Percentiles rank a stretch among this genome's conserved stretches.
phyloP scores from a whole-genome alignment of 768 basidiomycete species.

The Leucogyrophana mollusca region DNA sequence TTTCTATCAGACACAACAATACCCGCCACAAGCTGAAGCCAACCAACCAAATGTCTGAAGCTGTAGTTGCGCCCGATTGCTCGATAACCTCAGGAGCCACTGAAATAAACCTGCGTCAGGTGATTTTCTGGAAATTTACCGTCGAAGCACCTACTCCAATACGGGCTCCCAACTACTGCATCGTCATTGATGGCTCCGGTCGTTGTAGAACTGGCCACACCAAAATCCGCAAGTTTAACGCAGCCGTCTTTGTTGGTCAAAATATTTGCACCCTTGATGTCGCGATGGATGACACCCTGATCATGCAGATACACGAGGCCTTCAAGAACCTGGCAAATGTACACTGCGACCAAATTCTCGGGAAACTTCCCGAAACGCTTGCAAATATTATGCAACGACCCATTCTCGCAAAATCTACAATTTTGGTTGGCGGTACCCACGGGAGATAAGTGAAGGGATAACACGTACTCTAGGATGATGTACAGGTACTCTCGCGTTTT shows the following conservation, averaged over 20 bases:
- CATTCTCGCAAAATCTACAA: conserved; percentile 99
- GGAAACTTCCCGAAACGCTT: conserved; percentile 99
- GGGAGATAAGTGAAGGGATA: conserved; percentile 1
- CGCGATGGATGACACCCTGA: conserved; percentile 98
- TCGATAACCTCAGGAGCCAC: conserved; percentile 99
- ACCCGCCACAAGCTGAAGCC: background rate
- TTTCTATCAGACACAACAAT: too few species aligned
- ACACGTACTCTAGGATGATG: conserved; percentile 93
- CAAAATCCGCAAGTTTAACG: conserved; percentile 99
- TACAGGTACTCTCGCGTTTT: conserved; percentile 93
- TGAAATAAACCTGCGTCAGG: conserved; percentile 25
- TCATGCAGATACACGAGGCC: conserved; percentile 97
- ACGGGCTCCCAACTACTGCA: conserved; percentile 95
- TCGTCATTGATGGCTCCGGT: conserved; percentile 77
- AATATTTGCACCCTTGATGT: conserved; percentile 99
- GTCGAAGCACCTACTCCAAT: conserved; percentile 77
- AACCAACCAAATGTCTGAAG: conserved; percentile 90
- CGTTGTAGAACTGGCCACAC: conserved; percentile 82
- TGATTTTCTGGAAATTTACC: conserved; percentile 2
- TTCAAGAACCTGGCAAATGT: conserved; percentile 94
- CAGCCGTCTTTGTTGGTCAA: conserved; percentile 98
- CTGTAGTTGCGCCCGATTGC: conserved; percentile 94
- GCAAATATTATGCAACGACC: conserved; percentile 90
- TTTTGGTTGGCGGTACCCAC: conserved; percentile 27
- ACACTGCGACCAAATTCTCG: conserved; percentile 93